Evolutionary conservation across 306 rosid genomes (phyloP), one percentile per base, ranked within the genome.

Genomic region (Coriaria nepalensis): DNA sequence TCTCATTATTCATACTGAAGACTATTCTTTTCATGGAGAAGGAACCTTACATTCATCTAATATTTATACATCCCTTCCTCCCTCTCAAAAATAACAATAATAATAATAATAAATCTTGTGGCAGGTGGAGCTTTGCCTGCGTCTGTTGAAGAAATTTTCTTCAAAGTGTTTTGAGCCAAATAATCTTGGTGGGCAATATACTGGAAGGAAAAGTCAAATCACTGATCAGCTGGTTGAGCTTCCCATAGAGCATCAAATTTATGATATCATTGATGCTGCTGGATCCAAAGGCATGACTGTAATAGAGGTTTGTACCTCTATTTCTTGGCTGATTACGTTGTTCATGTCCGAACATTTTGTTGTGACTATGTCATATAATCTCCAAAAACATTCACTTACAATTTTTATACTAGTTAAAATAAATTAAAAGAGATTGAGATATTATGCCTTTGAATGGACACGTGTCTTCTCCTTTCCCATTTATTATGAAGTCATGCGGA

Each of bases 221-320:
- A 67, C 55, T 10, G 76, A 78, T 51, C 96, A 79, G 68, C 76
- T 79, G 47, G 79, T 79, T 41, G 96, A 86, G 55, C 86, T 86
- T 59, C 90, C 90, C 0, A 64, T 82, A 48, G 90, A 86, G 66
- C 76, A 67, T 59, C 86, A 79, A 66, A 74, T 86, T 49, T 72
- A 71, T 64, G 81, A 86, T 57, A 61, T 82, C 62, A 75, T 86
- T 56, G 86, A 86, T 56, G 70, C 83, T 47, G 69, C 93, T 32
- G 93, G 86, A 45, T 72, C 81, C 9, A 60, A 48, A 62, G 93
- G 96, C 57, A 62, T 79, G 68, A 65, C 83, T 56, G 35, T 64
- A 63, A 72, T 69, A 74, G 81, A 81, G 95, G 97, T 84, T 43
- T 43, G 72, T 50, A 10, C 46, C 41, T 56, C 49, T 29, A 55